A percentile compares a stretch with the other conserved stretches of the same genome.
These are phyloP conservation scores for Helicosporidium sp. DNA, from an alignment of 139 green algal species.

Conservation along the genomic window DNA sequence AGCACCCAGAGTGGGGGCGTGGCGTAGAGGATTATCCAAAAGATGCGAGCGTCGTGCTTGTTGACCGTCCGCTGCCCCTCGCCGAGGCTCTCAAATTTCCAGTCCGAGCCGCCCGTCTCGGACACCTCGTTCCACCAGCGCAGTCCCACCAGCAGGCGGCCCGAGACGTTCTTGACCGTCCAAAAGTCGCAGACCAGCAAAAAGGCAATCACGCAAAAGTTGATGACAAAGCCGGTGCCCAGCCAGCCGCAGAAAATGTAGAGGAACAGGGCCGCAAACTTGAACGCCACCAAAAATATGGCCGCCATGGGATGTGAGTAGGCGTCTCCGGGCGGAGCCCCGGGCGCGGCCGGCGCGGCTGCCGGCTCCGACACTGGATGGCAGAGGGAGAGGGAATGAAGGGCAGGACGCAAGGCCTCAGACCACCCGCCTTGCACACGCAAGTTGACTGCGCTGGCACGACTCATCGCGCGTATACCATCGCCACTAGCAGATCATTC, in stretches of 20 bases:
- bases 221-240: constrained; percentile 48
- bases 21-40: constrained; percentile 50
- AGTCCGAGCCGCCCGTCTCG: constrained; percentile 67
- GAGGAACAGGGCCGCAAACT: constrained; percentile 13
- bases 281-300: constrained; percentile 32
- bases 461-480: no score
- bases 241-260: constrained; percentile 30
- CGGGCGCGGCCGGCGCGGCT: not conserved
- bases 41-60: constrained; percentile 41
- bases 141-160: constrained; percentile 74
- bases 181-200: constrained; percentile 77
- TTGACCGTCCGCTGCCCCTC: constrained; percentile 51
- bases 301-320: constrained; percentile 24
- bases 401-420: not conserved
- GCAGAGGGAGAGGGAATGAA: not conserved
- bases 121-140: constrained; percentile 91
- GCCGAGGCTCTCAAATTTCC: constrained; percentile 73
- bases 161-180: constrained; percentile 86
- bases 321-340: not conserved
- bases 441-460: not conserved
- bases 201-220: constrained; percentile 65
- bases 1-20: constrained; percentile 36
- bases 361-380: not conserved
- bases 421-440: not conserved
- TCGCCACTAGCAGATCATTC: no score